Evolutionary conservation across 1,284 basidiomycete species (phyloP), one percentile per base, ranked within the genome.

Genomic region (Rhodotorula sp.): DNA sequence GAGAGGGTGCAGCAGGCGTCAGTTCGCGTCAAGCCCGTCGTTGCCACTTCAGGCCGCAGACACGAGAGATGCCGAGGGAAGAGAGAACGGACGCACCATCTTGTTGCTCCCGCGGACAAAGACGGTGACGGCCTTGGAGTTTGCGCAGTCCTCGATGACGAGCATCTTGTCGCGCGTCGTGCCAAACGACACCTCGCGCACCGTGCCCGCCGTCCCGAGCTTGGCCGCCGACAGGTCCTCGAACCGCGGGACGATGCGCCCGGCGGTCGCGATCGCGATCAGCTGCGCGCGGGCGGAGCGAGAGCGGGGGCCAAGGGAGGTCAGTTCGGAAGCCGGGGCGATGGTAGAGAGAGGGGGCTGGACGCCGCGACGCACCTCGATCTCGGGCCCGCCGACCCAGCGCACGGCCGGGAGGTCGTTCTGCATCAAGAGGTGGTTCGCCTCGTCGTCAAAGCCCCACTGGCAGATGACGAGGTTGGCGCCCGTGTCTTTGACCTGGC

Each of bases 371-470:
- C 84, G 61, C 70, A 93, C 92, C 88, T 99, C 96, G 74, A 99
- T 97, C 82, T 99, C 96, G 3, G 97, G 96, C 27, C 96, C 97
- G 73, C 96, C 96, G 68, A 99, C 96, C 96, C 97, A 99, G 81
- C 96, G 87, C 41, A 99, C 96, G n/a, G 96, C 93, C 55, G 96
- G 97, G 56, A 99, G 85, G 21, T 95, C 91, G 80, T 98, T 97
- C 84, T 97, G 95, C 90, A 99, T 93, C 77, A 99, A 83, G 79
- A 99, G 79, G 81, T 99, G 96, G 82, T 99, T 99, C 68, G 96
- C 96, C 84, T 99, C 96, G 81, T 99, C 97, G 80, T 99, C 96
- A 81, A 99, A 99, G 74, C 96, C 96, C 96, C 96, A 99, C 82
- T 99, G 97, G 83, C 96, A 99, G 78, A 99, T 97, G 77, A 99